These are phyloP conservation scores for Synchytrium microbalum DNA, from an alignment of 371 early-diverging fungal genomes.

Conservation along the genomic window DNA sequence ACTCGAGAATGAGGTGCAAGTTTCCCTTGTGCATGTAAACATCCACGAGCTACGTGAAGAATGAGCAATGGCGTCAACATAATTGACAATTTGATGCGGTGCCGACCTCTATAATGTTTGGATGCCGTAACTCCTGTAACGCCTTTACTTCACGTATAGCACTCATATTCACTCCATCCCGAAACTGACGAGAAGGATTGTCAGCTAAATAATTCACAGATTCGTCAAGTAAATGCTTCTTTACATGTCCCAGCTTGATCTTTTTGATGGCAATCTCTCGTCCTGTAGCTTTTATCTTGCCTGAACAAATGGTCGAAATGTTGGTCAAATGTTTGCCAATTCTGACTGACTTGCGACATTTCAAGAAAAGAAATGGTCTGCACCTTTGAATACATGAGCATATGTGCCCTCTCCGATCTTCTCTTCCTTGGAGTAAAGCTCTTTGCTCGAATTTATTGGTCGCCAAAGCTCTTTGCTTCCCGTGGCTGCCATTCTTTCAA, in stretches of 20 bases:
- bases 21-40: slow-evolving; percentile 89
- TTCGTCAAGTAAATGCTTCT: too few relatives aligned
- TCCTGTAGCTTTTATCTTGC: slow-evolving; percentile 8
- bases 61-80: background rate
- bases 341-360: too few relatives aligned
- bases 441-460: background rate
- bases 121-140: slow-evolving; percentile 65
- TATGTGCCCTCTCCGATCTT: slow-evolving; percentile 96
- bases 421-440: slow-evolving; percentile 27
- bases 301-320: background rate
- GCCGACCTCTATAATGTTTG: slow-evolving; percentile 50
- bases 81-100: background rate
- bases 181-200: slow-evolving; percentile 3
- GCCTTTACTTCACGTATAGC: slow-evolving; percentile 87
- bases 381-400: slow-evolving; percentile 86
- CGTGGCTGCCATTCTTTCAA: too few relatives aligned
- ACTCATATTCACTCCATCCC: slow-evolving; percentile 50
- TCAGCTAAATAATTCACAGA: slow-evolving; percentile 82
- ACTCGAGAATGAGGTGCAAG: slow-evolving; percentile 95
- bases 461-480: background rate
- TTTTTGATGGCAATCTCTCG: slow-evolving; percentile 83
- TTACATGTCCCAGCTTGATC: slow-evolving; percentile 84
- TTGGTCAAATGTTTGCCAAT: background rate
- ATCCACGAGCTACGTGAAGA: slow-evolving; percentile 66
- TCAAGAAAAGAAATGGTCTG: slow-evolving; percentile 12